Base-by-base conservation (phyloP, 1,284 basidiomycete species). In the Cystobasidium sp. region DNA sequence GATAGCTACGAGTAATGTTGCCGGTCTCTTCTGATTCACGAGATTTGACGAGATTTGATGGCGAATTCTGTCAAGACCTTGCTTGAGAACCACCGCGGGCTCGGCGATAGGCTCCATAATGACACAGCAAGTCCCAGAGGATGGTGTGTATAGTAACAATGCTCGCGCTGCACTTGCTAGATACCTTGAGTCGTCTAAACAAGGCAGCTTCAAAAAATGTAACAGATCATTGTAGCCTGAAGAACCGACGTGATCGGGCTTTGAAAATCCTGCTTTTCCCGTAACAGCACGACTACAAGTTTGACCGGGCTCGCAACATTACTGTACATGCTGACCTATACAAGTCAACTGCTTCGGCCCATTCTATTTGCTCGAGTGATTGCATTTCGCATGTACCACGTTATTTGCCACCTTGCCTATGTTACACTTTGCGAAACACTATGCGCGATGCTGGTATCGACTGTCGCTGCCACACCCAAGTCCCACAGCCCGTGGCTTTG, bases 21-120 rank as follows among this genome's bases (percentile, higher is more conserved):
- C 97, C 2, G 94, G 94, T 66, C 91, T 88, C 81, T 93, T 92
- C 84, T 98, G 94, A 81, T 97, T 93, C 1, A 89, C 82, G 22
- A 96, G 86, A 39, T 88, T 87, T 0, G 94, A 96, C 31, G 88
- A 87, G 1, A 89, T 89, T 80, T 97, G 93, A 16, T 91, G 90
- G 72, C 96, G 87, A 78, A 99, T 93, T 85, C 97, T 98, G 76
- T 88, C 85, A 64, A 97, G 85, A 31, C 88, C 87, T 9, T 66
- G 46, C 62, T 76, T 71, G 43, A 71, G 59, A 3, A 59, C 56
- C 20, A 56, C 31, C 16, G 66, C 66, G 18, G 66, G 53, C 39
- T 68, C 66, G 6, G 18, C 64, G 51, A 66, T 47, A 22, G 64
- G 31, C 64, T 66, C 64, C 64, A 66, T 66, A 37, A 14, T 43